Conservation (phyloP, 2,329 filamentous ascomycete species). For the Ampelomyces quisqualis region DNA sequence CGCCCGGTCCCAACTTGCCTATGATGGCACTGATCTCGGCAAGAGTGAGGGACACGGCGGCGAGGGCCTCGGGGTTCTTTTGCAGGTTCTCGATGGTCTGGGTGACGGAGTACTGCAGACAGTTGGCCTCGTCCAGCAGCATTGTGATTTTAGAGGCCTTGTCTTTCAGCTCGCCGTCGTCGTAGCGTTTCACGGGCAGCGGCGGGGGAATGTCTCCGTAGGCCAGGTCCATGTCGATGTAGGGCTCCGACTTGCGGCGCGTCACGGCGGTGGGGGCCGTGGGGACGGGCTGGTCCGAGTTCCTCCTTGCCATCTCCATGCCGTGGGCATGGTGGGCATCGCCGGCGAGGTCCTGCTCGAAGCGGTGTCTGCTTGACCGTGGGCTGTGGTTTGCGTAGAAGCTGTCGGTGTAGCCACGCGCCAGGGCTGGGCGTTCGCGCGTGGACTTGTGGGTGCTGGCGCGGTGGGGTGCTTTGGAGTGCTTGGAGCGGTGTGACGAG, state of each 20-base stretch:
- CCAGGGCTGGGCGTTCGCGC: conserved; percentile 38
- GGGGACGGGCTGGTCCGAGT: conserved; percentile 43
- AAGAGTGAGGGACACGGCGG: conserved; percentile 87
- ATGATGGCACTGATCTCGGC: conserved; percentile 85
- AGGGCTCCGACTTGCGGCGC: conserved; percentile 45
- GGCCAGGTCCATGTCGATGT: conserved; percentile 87
- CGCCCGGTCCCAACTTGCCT: conserved; percentile 79
- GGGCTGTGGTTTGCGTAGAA: conserved; percentile 46
- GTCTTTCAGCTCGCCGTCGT: conserved; percentile 61
- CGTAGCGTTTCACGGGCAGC: conserved; percentile 52
- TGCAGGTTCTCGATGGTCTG: conserved; percentile 79
- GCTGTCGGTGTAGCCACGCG: conserved; percentile 50
- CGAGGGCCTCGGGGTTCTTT: conserved; percentile 84
- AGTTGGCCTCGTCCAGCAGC: conserved; percentile 83
- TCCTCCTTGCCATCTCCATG: conserved; percentile 46
- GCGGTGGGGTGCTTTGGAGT: conserved; percentile 26
- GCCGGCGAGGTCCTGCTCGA: conserved; percentile 36
- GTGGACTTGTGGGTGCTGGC: conserved; percentile 27
- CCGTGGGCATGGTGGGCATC: conserved; percentile 33
- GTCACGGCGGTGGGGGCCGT: conserved; percentile 16
- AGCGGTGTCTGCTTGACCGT: conserved; percentile 27
- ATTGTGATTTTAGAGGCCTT: conserved; percentile 74
- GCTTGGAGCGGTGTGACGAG: conserved; percentile 32
- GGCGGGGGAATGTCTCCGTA: conserved; percentile 82
- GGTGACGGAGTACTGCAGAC: conserved; percentile 79